Base-by-base conservation (phyloP, 352 stramenopile species). In the Phytophthora macrochlamydospora region DNA sequence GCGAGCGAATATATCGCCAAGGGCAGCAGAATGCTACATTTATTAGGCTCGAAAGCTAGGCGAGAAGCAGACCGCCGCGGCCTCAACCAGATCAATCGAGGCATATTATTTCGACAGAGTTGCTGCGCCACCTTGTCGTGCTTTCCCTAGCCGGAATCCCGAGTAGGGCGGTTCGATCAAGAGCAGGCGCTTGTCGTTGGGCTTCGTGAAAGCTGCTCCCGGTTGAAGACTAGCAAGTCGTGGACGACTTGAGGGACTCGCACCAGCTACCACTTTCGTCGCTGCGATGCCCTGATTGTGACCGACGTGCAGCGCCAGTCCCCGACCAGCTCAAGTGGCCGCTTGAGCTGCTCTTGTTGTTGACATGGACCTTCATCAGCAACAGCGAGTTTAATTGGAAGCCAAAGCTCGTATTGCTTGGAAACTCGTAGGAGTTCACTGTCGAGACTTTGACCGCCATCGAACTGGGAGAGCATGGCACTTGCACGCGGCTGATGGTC, bases 11-110 rank as follows among this genome's bases (percentile, higher is more conserved):
- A 28, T 73, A 24, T 33, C 62, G 11, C 44, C 55, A 5, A 54
- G 52, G 59, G n/a, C 45, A 31, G 52, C 33, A 4, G 33, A 61
- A n/a, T 67, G 29, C 52, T 67, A 75, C 59, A 13, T 75, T 35
- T 71, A 52, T 38, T 52, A 64, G 64, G 14, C 18, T 46, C 32
- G 31, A 44, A 44, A n/a, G 24, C 28, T 37, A 52, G 28, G 14
- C 33, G n/a, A 2, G 31, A 51, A 51, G 8, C 14, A 14, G 6
- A n/a, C 6, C 5, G 6, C 40, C 8, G 6, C 5, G 8, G 6
- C 6, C 40, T 28, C 40, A 46, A 24, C 6, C 40, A 7, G 4
- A 24, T 46, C 14, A n/a, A 49, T 12, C 14, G 6, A 40, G 9
- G 18, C 18, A 24, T 24, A 24, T 24, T 24, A 24, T 24, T 24